Base-by-base conservation (phyloP, 129 eudicot species). In the Flaveria linearis region DNA sequence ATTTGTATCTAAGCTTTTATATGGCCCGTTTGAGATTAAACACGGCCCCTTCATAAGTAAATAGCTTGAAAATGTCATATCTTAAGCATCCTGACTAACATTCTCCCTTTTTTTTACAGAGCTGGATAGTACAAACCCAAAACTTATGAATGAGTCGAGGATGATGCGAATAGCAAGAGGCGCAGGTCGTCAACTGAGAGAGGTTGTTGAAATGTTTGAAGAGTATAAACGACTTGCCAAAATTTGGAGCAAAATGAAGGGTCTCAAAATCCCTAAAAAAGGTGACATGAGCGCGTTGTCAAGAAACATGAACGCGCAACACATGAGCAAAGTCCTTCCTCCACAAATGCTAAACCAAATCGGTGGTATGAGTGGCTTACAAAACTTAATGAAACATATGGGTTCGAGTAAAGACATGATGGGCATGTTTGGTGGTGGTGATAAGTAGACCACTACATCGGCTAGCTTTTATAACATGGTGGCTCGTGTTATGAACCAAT, bases 341-440 rank as follows among this genome's bases (percentile, higher is more conserved):
- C 96, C 99, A 25, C 92, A 87, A 82, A 89, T 95, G 96, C 71
- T 95, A 63, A 95, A 91, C 81, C 99, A 95, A 78, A 84, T 95
- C 0, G 99, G 99, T 12, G 99, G 99, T 20, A 91, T 91, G 96
- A 96, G 96, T 8, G 99, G 97, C 45, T 78, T 95, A 36, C 99
- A 95, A 62, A 89, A 74, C 80, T 75, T 95, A 78, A 89, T 95
- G 99, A 93, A 93, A 75, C 96, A 88, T 68, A 89, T 91, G 99
- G 98, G 98, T 60, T 84, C 93, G 17, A 83, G 81, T 8, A 95
- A 89, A 76, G 99, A 94, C 68, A 89, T 89, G 96, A 95, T 95
- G 99, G 93, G 97, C 12, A 91, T 91, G 99, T 89, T 94, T 83
- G 98, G 98, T 10, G 99, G 97, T 18, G 97, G 86, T 16, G 98